Percentiles rank a stretch among this genome's conserved stretches.
These are phyloP conservation scores for Hyphochytrium catenoides DNA, from an alignment of 352 stramenopile species.

Conservation along the genomic window DNA sequence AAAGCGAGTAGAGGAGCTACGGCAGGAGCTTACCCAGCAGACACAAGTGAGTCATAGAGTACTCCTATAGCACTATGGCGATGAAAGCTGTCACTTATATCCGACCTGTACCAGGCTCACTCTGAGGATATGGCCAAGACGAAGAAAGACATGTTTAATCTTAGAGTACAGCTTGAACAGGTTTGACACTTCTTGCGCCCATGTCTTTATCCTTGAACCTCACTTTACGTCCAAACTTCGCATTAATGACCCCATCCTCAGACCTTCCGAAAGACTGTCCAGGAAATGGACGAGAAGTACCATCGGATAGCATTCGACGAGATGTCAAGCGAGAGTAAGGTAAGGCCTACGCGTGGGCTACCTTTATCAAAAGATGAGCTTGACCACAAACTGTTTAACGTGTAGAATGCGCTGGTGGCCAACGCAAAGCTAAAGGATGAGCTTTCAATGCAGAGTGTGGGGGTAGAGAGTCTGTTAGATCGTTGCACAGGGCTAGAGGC, in stretches of 20 bases:
- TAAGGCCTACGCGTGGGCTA: constrained; percentile 2
- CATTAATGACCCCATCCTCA: constrained; percentile 4
- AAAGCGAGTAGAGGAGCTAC: no score
- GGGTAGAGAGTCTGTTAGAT: constrained; percentile 49
- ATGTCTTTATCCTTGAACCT: not conserved
- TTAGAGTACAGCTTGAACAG: constrained; percentile 56
- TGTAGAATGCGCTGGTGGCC: constrained; percentile 35
- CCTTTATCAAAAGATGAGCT: not conserved
- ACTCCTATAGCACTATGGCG: no score
- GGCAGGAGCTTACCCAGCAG: no score
- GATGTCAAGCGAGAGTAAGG: constrained; percentile 54
- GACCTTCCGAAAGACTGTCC: constrained; percentile 40
- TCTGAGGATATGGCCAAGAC: no score
- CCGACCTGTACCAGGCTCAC: no score
- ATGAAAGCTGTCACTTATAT: no score
- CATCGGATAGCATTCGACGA: constrained; percentile 41
- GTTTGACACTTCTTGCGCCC: constrained; percentile 6
- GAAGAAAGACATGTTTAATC: constrained; percentile 63
- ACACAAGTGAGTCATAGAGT: no score
- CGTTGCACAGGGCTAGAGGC: constrained; percentile 33
- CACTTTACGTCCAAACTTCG: not conserved
- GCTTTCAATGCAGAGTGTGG: constrained; percentile 39
- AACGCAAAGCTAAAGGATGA: constrained; percentile 56
- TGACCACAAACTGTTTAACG: not conserved
- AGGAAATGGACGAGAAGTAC: constrained; percentile 43